These are phyloP conservation scores for Rhodotorula mucilaginosa DNA, from an alignment of 1,284 basidiomycete genomes.

Conservation along the genomic window DNA sequence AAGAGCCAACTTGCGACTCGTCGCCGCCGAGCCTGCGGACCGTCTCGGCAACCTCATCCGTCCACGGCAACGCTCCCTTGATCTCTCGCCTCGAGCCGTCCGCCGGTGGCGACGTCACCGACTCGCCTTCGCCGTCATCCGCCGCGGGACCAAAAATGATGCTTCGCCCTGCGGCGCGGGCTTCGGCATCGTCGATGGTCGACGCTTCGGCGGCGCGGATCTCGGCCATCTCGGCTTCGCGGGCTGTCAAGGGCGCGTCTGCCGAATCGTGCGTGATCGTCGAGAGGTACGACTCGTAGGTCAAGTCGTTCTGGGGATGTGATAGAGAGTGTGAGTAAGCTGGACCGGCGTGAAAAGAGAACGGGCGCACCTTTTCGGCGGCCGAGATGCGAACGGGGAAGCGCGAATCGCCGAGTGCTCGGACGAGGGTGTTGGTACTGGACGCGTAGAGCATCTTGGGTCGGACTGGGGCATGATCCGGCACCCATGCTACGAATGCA, in stretches of 20 bases:
- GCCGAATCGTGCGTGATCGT: conserved; percentile 70
- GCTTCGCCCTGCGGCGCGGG: conserved; percentile 4
- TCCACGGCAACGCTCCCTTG: conserved; percentile 26
- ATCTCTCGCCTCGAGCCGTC: neutral
- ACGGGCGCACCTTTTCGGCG: conserved; percentile 50
- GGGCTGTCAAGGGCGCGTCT: conserved; percentile 72
- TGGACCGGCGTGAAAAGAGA: neutral
- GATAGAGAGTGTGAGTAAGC: neutral
- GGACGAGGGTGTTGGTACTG: conserved; percentile 68
- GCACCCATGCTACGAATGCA: conserved; percentile 35
- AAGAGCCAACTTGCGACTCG: neutral
- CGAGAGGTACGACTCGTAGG: conserved; percentile 61
- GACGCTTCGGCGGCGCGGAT: conserved; percentile 52
- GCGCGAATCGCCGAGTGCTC: conserved; percentile 68
- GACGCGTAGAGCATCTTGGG: conserved; percentile 88
- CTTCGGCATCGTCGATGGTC: neutral
- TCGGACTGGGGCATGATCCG: conserved; percentile 28
- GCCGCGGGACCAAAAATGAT: conserved; percentile 13
- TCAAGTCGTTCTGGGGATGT: conserved; percentile 46
- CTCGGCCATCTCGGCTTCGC: conserved; percentile 75
- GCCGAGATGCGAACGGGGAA: conserved; percentile 80
- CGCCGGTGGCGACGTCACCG: too few relatives aligned
- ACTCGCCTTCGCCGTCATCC: neutral
- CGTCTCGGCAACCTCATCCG: conserved; percentile 19
- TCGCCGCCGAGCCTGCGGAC: conserved; percentile 5